Percentiles rank a stretch among this genome's conserved stretches.
These are phyloP conservation scores for Acmispon strigosus DNA, from an alignment of 306 rosid species.

Conservation along the genomic window DNA sequence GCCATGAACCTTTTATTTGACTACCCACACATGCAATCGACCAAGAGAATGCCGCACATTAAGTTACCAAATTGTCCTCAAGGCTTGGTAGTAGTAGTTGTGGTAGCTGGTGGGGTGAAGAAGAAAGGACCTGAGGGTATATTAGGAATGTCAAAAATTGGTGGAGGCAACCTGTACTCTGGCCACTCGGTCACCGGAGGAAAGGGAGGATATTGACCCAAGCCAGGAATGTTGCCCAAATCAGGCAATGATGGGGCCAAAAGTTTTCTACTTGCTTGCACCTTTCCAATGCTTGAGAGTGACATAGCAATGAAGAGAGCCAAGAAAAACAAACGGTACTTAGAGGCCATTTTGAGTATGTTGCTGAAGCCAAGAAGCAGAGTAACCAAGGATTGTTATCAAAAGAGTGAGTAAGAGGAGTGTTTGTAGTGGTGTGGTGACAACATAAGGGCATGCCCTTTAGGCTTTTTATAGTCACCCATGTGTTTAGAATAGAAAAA, in stretches of 20 bases:
- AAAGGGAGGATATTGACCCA: slow-evolving; percentile 14
- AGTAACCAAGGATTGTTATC: no score
- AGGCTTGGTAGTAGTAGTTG: slow-evolving; percentile 15
- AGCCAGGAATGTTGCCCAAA: background rate
- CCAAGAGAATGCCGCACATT: background rate
- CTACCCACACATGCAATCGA: background rate
- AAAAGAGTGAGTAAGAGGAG: background rate
- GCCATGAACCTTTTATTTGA: slow-evolving; percentile 22
- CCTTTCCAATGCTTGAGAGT: slow-evolving; percentile 20
- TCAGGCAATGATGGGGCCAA: slow-evolving; percentile 6
- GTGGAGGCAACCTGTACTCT: slow-evolving; percentile 33
- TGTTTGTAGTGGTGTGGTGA: background rate
- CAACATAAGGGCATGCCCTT: background rate
- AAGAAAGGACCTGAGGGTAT: background rate
- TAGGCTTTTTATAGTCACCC: slow-evolving; percentile 3
- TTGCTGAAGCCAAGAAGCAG: background rate
- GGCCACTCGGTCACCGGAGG: slow-evolving; percentile 22
- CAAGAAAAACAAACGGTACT: background rate
- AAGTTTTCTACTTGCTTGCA: slow-evolving; percentile 21
- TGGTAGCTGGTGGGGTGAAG: slow-evolving; percentile 24
- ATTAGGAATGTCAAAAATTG: background rate
- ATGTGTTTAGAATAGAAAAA: no score
- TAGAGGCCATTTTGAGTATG: slow-evolving; percentile 22
- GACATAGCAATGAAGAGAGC: slow-evolving; percentile 16
- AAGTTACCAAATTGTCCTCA: slow-evolving; percentile 11